These are phyloP conservation scores for Tetradesmus obliquus DNA, from an alignment of 139 green algal genomes.

Conservation along the genomic window DNA sequence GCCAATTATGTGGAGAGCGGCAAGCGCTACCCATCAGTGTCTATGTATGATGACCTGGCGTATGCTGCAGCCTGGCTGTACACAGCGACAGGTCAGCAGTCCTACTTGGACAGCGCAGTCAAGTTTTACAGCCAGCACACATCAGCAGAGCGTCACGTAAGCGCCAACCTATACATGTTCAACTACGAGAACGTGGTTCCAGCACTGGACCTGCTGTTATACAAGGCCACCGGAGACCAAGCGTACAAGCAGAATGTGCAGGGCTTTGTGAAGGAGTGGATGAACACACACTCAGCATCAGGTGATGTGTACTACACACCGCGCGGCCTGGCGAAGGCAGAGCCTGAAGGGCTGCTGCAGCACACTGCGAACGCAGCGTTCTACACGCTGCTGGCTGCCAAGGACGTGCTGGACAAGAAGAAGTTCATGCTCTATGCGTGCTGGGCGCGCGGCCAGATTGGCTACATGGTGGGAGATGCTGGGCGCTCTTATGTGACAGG, in stretches of 20 bases:
- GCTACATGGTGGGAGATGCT: conserved; percentile 48
- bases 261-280: conserved; percentile 41
- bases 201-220: conserved; percentile 37
- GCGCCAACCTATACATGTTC: conserved; percentile 44
- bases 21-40: conserved; percentile 36
- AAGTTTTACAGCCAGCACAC: not conserved
- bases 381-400: conserved; percentile 25
- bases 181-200: conserved; percentile 46
- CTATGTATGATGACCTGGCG: conserved; percentile 45
- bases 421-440: conserved; percentile 48
- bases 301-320: conserved; percentile 35
- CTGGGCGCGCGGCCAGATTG: conserved; percentile 48
- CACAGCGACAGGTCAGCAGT: conserved; percentile 23
- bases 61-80: conserved; percentile 50
- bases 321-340: conserved; percentile 36
- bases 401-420: not conserved
- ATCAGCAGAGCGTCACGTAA: conserved; percentile 15
- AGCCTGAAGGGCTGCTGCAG: conserved; percentile 37
- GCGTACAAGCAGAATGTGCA: not conserved
- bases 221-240: conserved; percentile 17
- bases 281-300: conserved; percentile 1
- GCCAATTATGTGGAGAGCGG: conserved; percentile 1
- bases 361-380: conserved; percentile 48
- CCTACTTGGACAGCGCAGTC: conserved; percentile 26
- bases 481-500: conserved; percentile 32